Evolutionary conservation across 805 yeast genomes (phyloP), one percentile per base, ranked within the genome.

Genomic region (Metschnikowia similis): DNA sequence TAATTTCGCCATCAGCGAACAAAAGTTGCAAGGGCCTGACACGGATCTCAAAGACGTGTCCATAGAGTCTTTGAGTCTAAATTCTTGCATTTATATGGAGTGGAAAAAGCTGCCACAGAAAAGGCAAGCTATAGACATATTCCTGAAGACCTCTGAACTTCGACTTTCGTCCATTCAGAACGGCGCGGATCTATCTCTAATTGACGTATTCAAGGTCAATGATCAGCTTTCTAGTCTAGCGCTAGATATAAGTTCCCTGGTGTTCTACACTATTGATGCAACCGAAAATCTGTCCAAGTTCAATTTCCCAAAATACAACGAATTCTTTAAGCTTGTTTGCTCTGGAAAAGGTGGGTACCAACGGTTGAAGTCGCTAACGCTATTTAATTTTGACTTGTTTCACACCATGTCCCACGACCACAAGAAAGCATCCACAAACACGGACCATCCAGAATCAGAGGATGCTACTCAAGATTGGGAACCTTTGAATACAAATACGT

Each of bases 1-100:
- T 42, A 76, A 79, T 52, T 70, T 82, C 56, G 71, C 78, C 21
- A 69, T 82, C 31, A 83, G 78, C 55, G 75, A 75, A 11, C 47
- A 55, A 9, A 66, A 64, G 47, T 55, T 67, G 17, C 42, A 37
- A 4, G 14, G 49, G n/a, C 40, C 41, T 17, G 35, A 42, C 14
- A 17, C 48, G 8, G 28, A 47, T 13, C 21, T 29, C 7, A 41
- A 39, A 30, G 48, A 47, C 13, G 31, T 50, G 7, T 36, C 47
- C 10, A 41, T 57, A 17, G 51, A 51, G 14, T 39, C 52, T n/a
- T 47, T 57, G 42, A 47, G 46, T 11, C 43, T 57, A 35, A 46
- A 52, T 5, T 52, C 59, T 28, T 53, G 57, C 29, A 55, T 54
- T 6, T 50, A 53, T 45, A 11, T 51, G 41, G 46, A 55, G 47